Evolutionary conservation across 352 stramenopile species (phyloP).

Genomic region (Pythium dissimile): DNA sequence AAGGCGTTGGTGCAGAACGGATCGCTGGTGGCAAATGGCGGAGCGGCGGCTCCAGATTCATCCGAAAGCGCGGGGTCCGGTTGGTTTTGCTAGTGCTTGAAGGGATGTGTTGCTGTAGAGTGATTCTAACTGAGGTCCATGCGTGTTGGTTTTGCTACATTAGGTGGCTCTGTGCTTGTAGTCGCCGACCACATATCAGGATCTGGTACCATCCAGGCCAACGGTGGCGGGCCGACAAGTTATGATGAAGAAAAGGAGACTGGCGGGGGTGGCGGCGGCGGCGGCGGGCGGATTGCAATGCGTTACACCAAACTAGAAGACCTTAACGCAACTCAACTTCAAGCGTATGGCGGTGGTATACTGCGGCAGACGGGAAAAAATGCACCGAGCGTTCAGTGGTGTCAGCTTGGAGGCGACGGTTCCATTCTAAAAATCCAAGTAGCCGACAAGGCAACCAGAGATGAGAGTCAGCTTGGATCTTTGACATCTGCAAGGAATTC

Average conservation of each 20-base stretch:
- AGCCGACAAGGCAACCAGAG: background rate
- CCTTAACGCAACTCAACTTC: constrained; percentile 14
- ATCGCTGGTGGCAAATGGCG: constrained; percentile 61
- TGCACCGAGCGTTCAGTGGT: constrained; percentile 50
- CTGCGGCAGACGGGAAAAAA: background rate
- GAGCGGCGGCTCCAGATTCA: constrained; percentile 39
- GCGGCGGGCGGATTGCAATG: constrained; percentile 23
- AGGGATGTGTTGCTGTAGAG: background rate
- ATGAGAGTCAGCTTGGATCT: too few relatives aligned
- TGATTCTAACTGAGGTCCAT: background rate
- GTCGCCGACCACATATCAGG: constrained; percentile 5
- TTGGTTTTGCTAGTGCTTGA: constrained; percentile 1
- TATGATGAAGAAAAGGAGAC: constrained; percentile 6
- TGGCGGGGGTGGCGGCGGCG: constrained; percentile 26
- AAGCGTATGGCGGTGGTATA: constrained; percentile 23
- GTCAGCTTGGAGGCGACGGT: constrained; percentile 72
- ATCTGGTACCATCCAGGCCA: constrained; percentile 14
- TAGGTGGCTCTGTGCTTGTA: constrained; percentile 20
- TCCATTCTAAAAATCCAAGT: constrained; percentile 55
- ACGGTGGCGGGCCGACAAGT: constrained; percentile 15
- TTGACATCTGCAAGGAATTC: too few relatives aligned
- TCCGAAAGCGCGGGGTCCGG: constrained; percentile 61
- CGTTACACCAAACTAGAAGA: constrained; percentile 17
- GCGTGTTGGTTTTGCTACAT: background rate
- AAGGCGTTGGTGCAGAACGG: constrained; percentile 56